Evolutionary conservation across 2,329 filamentous ascomycete genomes (phyloP), one percentile per base, ranked within the genome.

Genomic region (Paramyrothecium sp.): DNA sequence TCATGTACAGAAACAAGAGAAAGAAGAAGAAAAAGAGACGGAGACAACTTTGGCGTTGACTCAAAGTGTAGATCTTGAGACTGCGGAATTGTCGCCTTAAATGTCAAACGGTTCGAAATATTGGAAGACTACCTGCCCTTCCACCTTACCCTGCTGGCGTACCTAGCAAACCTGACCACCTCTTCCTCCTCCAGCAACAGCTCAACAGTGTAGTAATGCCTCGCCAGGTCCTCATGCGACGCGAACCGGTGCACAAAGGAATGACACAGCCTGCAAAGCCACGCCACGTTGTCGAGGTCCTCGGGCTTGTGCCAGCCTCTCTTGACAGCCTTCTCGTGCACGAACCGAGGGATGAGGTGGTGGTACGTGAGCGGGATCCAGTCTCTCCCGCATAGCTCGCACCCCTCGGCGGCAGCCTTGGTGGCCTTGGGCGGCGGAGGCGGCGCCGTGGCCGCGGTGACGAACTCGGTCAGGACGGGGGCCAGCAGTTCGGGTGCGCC

Each of bases 181-280:
- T 92, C 89, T 46, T 90, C 87, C 70, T 89, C 84, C 65, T 80
- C 84, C 68, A 89, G 69, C 60, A 96, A 77, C 63, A 82, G 73
- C 55, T 94, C 90, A 7, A 95, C 84, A 0, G 86, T 93, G 73
- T 86, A 91, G 69, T 81, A 92, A 55, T 87, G 76, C 64, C 82
- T 80, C 16, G 91, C 92, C 63, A 96, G 74, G 65, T 90, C 90
- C 79, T 96, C 91, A 68, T 95, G 91, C 4, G 75, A 80, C 34
- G 85, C 88, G 67, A 92, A 84, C 44, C 85, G 77, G 76, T 96
- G 92, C 69, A 96, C 90, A 69, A 91, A 92, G 47, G 82, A 85
- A 76, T 96, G 92, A 67, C 92, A 96, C 2, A 91, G 89, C 53
- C 91, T 81, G 73, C 92, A 96, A 63, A 96, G 73, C 91, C 91